Percentiles rank a stretch among this genome's conserved stretches.
phyloP scores from a whole-genome alignment of 2,329 filamentous ascomycete genomes.

The Diaporthe ampelina region DNA sequence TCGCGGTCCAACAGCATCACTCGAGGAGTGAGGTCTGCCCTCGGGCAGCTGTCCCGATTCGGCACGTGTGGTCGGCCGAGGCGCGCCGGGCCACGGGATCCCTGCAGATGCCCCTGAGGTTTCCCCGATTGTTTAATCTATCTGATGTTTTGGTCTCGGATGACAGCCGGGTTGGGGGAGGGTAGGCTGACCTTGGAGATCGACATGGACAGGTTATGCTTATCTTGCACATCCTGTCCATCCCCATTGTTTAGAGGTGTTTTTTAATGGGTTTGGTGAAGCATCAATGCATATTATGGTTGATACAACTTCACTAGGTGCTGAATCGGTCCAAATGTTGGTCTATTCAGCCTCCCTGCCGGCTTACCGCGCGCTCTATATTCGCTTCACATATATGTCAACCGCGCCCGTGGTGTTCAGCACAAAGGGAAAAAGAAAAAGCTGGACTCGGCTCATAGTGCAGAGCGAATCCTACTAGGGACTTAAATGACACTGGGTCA shows the following conservation, averaged over 20 bases:
- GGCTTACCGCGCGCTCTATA: neutral
- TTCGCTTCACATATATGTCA: neutral
- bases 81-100: neutral
- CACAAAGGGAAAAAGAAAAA: too few relatives aligned
- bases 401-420: neutral
- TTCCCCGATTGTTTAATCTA: constrained; percentile 25
- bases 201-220: constrained; percentile 23
- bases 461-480: neutral
- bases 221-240: constrained; percentile 11
- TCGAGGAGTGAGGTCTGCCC: neutral
- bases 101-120: neutral
- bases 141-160: constrained; percentile 33
- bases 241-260: neutral
- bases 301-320: neutral
- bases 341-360: neutral
- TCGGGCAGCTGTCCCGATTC: constrained; percentile 35
- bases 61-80: constrained; percentile 16
- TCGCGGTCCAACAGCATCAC: neutral
- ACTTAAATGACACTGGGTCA: neutral
- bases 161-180: constrained; percentile 18
- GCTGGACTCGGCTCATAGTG: neutral
- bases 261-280: neutral
- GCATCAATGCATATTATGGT: neutral
- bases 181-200: constrained; percentile 27
- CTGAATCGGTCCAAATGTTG: neutral